Evolutionary conservation across 257 asterid genomes (phyloP).

Genomic region (Salvia splendens): DNA sequence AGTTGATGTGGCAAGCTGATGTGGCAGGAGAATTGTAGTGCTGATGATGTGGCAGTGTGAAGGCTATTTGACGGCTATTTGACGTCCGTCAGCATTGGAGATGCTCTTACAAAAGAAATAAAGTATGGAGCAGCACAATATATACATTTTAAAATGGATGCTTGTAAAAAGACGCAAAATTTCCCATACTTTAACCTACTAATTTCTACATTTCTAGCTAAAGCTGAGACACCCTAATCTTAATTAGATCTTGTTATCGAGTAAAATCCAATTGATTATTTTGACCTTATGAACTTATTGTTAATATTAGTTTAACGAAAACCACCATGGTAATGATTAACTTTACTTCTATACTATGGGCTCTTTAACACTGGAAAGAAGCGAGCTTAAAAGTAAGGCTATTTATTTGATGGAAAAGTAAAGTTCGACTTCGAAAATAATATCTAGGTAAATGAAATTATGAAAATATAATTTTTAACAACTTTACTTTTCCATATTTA

Average conservation of each 20-base stretch:
- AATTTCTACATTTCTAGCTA: conserved; percentile 35
- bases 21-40: too few relatives aligned
- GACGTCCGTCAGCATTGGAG: too few relatives aligned
- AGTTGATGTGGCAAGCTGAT: too few relatives aligned
- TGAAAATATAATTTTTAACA: too few relatives aligned
- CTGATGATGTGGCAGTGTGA: too few relatives aligned
- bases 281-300: conserved; percentile 1
- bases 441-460: too few relatives aligned
- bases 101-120: conserved; percentile 5
- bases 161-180: conserved; percentile 51
- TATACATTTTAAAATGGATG: conserved; percentile 27
- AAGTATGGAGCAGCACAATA: conserved; percentile 51
- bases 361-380: neutral
- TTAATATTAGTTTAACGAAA: neutral
- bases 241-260: conserved; percentile 37
- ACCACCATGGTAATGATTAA: neutral
- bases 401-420: too few relatives aligned
- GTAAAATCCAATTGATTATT: conserved; percentile 16
- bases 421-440: too few relatives aligned
- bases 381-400: neutral
- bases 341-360: neutral
- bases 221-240: conserved; percentile 50
- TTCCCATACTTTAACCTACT: conserved; percentile 31
- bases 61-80: too few relatives aligned
- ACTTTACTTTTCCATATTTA: too few relatives aligned